A percentile compares a stretch with the other conserved stretches of the same genome.
Evolutionary conservation across 257 asterid genomes (phyloP).

Genomic region (Solanum appendiculatum): DNA sequence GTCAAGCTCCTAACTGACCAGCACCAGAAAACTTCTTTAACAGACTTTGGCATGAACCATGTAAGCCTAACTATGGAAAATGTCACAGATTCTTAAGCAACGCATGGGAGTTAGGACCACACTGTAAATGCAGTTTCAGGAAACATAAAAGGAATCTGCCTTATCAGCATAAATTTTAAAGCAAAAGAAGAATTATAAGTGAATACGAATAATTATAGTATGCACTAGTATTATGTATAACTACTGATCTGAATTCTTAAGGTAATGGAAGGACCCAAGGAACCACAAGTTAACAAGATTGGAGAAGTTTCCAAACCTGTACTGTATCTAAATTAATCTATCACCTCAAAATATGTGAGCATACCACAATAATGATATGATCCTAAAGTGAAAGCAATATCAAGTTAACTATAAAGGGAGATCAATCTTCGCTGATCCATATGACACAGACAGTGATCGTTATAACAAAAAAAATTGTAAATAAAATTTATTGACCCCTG

Average conservation of each 20-base stretch:
- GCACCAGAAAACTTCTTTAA: neutral
- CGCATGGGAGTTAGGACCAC: neutral
- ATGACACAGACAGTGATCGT: neutral
- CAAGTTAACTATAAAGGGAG: neutral
- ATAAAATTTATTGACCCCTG: neutral
- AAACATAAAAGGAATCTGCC: neutral
- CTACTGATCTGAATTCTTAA: neutral
- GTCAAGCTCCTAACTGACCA: neutral
- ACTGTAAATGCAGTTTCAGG: neutral
- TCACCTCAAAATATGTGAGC: neutral
- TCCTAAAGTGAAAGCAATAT: neutral
- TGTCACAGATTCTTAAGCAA: neutral
- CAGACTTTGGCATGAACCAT: neutral
- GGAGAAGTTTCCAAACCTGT: neutral
- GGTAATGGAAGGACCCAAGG: neutral
- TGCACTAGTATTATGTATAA: neutral
- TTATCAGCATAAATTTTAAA: neutral
- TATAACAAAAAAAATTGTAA: neutral
- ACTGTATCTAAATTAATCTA: neutral
- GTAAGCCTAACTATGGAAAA: neutral
- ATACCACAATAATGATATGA: neutral
- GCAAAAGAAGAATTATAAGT: neutral
- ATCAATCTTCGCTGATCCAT: neutral
- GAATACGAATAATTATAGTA: neutral
- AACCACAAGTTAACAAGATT: neutral